Evolutionary conservation across 2,329 filamentous ascomycete species (phyloP), one percentile per base, ranked within the genome.

Genomic region (Zymoseptoria brevis): DNA sequence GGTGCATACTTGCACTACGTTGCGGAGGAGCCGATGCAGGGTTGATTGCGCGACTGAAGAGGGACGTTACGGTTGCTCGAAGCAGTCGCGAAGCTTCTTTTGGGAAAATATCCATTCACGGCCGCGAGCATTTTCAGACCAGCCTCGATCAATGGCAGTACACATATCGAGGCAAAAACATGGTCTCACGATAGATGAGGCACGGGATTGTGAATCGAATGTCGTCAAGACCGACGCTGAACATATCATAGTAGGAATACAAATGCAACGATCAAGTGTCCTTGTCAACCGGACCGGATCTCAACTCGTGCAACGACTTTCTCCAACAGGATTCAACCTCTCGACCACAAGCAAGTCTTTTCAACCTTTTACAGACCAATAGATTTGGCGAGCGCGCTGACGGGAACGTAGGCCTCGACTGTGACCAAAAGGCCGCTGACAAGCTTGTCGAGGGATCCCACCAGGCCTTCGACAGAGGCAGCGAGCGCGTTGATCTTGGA

Each of bases 1-100:
- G 94, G 94, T 53, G 89, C 93, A 3, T 99, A 99, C 74, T 78
- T 99, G 72, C 93, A 97, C 78, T 96, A 96, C 69, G 91, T 96
- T 65, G 91, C 92, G 1, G 90, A 93, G 73, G 94, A 99, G 81
- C 86, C 89, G 48, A 85, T 63, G 62, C 54, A 63, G 57, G 41
- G 51, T 41, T 35, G 41, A 19, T 16, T 45, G 35, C 3, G 13
- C 13, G 35, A 45, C 9, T 45, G 35, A n/a, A 45, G 16, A 16
- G 35, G 35, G 35, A 45, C 35, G 3, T 16, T 45, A 11, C 13
- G 13, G 35, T n/a, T 45, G 35, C 4, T 6, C 16, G 35, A 45
- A 45, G 11, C 13, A 45, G 16, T n/a, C 3, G 13, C 4, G 35
- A n/a, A n/a, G n/a, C n/a, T n/a, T n/a, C n/a, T n/a, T n/a, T n/a